Conservation (phyloP, 345 rosid genomes). For the Eucalyptus virginea region DNA sequence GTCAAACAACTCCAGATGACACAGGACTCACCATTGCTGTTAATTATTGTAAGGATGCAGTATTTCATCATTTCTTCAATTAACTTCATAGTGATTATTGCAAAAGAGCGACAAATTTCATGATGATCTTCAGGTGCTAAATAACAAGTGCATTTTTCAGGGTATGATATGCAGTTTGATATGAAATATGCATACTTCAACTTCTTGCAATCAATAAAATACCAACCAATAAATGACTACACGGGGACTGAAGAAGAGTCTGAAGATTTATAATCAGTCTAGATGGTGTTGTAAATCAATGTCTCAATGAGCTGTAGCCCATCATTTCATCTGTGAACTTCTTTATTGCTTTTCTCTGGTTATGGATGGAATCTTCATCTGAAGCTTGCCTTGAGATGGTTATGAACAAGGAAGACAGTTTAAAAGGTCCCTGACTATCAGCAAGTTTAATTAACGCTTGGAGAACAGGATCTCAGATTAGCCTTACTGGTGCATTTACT, state of each 20-base stretch:
- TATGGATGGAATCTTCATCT: neutral
- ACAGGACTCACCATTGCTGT: slow-evolving; percentile 64
- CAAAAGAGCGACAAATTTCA: neutral
- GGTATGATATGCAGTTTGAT: slow-evolving; percentile 85
- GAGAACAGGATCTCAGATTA: neutral
- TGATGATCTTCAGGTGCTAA: neutral
- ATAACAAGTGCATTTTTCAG: slow-evolving; percentile 17
- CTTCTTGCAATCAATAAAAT: slow-evolving; percentile 56
- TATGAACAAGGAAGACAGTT: neutral
- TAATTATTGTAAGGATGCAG: slow-evolving; percentile 41
- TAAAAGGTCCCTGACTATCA: neutral
- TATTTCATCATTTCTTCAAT: neutral
- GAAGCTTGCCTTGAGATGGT: neutral
- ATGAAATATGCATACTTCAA: slow-evolving; percentile 79
- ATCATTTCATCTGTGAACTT: neutral
- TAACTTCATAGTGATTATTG: neutral
- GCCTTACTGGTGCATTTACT: neutral
- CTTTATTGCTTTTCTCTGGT: neutral
- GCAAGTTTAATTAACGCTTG: neutral
- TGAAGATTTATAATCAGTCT: neutral
- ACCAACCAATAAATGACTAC: neutral
- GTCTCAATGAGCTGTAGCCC: neutral
- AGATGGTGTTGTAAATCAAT: neutral
- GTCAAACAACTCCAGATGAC: slow-evolving; percentile 71
- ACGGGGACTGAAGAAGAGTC: neutral